Percentiles rank a stretch among this genome's conserved stretches.
Conservation (phyloP, 2,329 filamentous ascomycete genomes). For the Exutisphaerella laricina region DNA sequence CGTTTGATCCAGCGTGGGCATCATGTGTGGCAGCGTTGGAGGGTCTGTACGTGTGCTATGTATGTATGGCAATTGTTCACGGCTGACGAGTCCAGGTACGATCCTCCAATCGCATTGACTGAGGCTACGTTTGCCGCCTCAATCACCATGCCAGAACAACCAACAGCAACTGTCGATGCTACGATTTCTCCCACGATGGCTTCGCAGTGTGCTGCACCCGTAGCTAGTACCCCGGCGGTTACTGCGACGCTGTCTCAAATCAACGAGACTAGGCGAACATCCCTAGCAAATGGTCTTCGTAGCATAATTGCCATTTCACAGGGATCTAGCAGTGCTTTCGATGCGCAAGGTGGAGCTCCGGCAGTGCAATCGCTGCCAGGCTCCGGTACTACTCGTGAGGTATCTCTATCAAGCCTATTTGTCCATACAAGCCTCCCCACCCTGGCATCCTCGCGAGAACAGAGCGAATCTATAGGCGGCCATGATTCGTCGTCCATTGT, state of each 20-base stretch:
- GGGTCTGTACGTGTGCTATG: slow-evolving; percentile 7
- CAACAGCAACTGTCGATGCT: not conserved
- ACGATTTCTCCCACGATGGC: not conserved
- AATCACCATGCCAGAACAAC: not conserved
- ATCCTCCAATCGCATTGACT: slow-evolving; percentile 4
- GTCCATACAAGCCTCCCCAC: too few relatives aligned
- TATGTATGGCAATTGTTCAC: not conserved
- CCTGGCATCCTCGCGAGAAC: too few relatives aligned
- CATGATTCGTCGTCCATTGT: too few relatives aligned
- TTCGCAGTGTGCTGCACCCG: not conserved
- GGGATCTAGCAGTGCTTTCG: too few relatives aligned
- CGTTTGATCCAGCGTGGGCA: slow-evolving; percentile 13
- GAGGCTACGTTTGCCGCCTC: not conserved
- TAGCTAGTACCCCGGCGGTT: not conserved
- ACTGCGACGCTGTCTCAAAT: not conserved
- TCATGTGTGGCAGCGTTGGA: slow-evolving; percentile 9
- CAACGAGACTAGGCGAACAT: not conserved
- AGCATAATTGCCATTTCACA: too few relatives aligned
- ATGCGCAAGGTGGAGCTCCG: too few relatives aligned
- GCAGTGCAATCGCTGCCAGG: too few relatives aligned
- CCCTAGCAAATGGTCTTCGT: not conserved
- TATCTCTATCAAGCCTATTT: too few relatives aligned
- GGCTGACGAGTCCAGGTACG: slow-evolving; percentile 1
- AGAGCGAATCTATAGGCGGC: too few relatives aligned
- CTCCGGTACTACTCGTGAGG: too few relatives aligned